Conservation (phyloP, 2,329 filamentous ascomycete genomes). For the Claviceps sp. region DNA sequence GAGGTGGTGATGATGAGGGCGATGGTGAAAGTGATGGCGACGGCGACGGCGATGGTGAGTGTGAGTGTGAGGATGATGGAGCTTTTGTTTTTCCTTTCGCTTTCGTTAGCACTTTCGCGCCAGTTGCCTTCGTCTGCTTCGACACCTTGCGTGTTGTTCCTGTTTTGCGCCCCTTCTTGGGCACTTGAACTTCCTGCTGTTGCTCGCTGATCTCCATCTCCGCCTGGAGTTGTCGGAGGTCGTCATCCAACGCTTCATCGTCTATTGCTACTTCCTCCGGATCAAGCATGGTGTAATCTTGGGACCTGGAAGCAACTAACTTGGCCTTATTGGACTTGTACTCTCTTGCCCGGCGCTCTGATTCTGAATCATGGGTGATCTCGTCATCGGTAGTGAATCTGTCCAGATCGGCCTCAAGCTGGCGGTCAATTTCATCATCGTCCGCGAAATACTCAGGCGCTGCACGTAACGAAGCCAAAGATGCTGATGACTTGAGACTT, state of each 20-base stretch:
- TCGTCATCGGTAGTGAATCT: slow-evolving; percentile 40
- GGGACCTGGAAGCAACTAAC: slow-evolving; percentile 17
- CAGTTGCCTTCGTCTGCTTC: slow-evolving; percentile 31
- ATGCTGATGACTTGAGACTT: slow-evolving; percentile 29
- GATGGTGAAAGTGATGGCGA: slow-evolving; percentile 13
- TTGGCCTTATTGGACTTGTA: slow-evolving; percentile 16
- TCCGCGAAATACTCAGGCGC: slow-evolving; percentile 33
- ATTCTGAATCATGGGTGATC: slow-evolving; percentile 31
- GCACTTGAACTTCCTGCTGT: slow-evolving; percentile 27
- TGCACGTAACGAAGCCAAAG: slow-evolving; percentile 30
- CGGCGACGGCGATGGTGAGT: background rate
- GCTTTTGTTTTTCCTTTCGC: slow-evolving; percentile 19
- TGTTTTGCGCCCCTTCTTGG: slow-evolving; percentile 42
- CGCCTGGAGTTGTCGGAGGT: slow-evolving; percentile 34
- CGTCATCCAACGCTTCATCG: slow-evolving; percentile 36
- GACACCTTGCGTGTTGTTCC: slow-evolving; percentile 36
- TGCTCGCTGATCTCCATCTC: slow-evolving; percentile 31
- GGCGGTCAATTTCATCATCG: slow-evolving; percentile 53
- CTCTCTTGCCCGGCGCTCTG: slow-evolving; percentile 22
- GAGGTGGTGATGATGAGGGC: background rate
- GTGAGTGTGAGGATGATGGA: slow-evolving; percentile 14
- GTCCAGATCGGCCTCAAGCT: slow-evolving; percentile 52
- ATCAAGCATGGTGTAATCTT: slow-evolving; percentile 40
- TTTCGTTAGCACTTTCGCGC: no score
- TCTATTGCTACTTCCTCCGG: slow-evolving; percentile 29